Conservation (phyloP, 495 filamentous ascomycete species). For the Xanthoparmelia taractica region DNA sequence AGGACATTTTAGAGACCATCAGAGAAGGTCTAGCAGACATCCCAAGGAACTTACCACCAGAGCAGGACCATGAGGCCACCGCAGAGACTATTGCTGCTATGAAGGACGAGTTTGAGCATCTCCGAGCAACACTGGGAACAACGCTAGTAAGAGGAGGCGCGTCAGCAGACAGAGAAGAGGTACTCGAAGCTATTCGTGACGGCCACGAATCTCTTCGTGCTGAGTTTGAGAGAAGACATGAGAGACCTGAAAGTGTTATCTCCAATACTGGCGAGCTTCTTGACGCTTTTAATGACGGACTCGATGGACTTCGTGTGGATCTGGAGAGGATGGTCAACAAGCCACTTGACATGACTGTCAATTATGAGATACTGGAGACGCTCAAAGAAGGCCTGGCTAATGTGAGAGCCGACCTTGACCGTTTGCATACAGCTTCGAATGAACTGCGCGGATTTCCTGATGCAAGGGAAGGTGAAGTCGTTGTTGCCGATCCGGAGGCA, state of each 20-base stretch:
- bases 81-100: conserved; percentile 53
- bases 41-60: conserved; percentile 16
- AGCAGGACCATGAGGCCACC: conserved; percentile 17
- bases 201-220: conserved; percentile 59
- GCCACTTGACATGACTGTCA: conserved; percentile 69
- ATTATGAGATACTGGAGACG: conserved; percentile 78
- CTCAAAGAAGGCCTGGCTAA: conserved; percentile 68
- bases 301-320: conserved; percentile 62
- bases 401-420: conserved; percentile 68
- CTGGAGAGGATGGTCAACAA: conserved; percentile 72
- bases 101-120: conserved; percentile 58
- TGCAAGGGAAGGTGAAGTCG: conserved; percentile 45
- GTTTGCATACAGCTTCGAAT: conserved; percentile 49
- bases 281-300: conserved; percentile 74
- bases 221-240: conserved; percentile 51
- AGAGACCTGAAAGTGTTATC: conserved; percentile 48
- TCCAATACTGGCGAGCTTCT: conserved; percentile 66
- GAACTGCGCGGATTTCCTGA: conserved; percentile 37
- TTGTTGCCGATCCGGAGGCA: conserved; percentile 44
- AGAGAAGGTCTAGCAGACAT: conserved; percentile 46
- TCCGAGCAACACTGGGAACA: conserved; percentile 64
- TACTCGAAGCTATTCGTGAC: conserved; percentile 57
- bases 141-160: conserved; percentile 53
- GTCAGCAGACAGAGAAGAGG: conserved; percentile 50
- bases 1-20: conserved; percentile 57